Evolutionary conservation across 2,329 filamentous ascomycete genomes (phyloP).

Genomic region (Aphanoascus verrucosus): DNA sequence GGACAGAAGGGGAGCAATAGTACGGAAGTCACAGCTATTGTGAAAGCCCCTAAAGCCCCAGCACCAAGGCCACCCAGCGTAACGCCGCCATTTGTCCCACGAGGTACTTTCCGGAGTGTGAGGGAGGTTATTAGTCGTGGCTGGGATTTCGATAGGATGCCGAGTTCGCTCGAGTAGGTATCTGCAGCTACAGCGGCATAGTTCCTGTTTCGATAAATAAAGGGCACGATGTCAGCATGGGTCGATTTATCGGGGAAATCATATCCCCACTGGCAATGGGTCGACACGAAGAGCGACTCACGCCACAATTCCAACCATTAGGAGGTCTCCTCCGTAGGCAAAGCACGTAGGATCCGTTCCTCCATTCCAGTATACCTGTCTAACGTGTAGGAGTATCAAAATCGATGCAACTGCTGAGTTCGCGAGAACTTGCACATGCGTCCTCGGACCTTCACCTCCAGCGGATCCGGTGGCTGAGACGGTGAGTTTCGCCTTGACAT

Average conservation of each 20-base stretch:
- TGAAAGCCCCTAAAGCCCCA: constrained; percentile 60
- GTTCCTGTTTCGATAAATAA: constrained; percentile 40
- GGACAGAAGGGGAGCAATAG: constrained; percentile 55
- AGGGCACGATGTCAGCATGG: background rate
- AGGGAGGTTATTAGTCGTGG: constrained; percentile 81
- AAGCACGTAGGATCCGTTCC: constrained; percentile 28
- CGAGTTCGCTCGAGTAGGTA: constrained; percentile 90
- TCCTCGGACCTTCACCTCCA: constrained; percentile 72
- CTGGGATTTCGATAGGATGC: constrained; percentile 65
- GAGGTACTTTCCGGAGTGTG: constrained; percentile 65
- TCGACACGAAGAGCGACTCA: constrained; percentile 18
- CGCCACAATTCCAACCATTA: constrained; percentile 34
- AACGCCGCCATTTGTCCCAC: constrained; percentile 88
- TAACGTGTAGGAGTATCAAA: constrained; percentile 44
- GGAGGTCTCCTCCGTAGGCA: constrained; percentile 26
- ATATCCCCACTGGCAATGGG: background rate
- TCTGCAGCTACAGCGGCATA: constrained; percentile 89
- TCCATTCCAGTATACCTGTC: constrained; percentile 27
- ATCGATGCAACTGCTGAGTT: constrained; percentile 74
- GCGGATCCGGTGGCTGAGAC: constrained; percentile 58
- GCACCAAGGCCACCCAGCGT: constrained; percentile 62
- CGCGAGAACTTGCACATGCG: constrained; percentile 78
- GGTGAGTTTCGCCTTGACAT: constrained; percentile 72
- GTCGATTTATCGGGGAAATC: background rate
- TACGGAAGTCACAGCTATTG: constrained; percentile 57